A percentile compares a stretch with the other conserved stretches of the same genome.
These are phyloP conservation scores for Boletus rex-veris DNA, from an alignment of 768 basidiomycete genomes.

Conservation along the genomic window DNA sequence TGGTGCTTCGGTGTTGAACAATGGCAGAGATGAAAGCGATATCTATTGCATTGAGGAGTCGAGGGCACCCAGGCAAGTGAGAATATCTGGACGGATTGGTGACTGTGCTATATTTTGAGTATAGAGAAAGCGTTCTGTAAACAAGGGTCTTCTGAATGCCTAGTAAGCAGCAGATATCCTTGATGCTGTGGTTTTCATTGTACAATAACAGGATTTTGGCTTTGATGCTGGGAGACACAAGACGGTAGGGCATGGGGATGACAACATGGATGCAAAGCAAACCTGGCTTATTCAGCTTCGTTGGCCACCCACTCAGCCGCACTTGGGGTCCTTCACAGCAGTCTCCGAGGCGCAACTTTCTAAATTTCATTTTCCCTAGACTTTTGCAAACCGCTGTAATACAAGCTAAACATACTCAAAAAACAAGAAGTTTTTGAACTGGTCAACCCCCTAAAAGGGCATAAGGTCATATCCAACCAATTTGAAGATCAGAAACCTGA, in stretches of 20 bases:
- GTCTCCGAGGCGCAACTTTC: no score
- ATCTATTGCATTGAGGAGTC: no score
- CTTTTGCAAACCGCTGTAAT: no score
- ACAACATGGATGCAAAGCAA: no score
- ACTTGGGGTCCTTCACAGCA: no score
- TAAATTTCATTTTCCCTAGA: no score
- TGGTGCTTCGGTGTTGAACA: neutral
- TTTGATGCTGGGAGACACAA: no score
- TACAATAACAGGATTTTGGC: neutral
- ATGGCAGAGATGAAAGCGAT: neutral
- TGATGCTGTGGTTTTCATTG: neutral
- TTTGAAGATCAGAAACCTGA: neutral
- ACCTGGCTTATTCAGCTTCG: no score
- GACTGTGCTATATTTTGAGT: neutral
- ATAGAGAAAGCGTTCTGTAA: neutral
- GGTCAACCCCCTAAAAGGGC: no score
- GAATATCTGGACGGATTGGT: neutral
- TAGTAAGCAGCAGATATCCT: neutral
- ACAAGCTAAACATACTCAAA: neutral
- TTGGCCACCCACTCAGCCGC: no score
- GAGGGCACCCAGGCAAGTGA: neutral
- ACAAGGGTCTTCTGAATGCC: neutral
- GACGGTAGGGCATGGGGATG: neutral
- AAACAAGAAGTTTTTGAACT: neutral
- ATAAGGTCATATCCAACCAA: no score